Base-by-base conservation (phyloP, 495 filamentous ascomycete species). In the Venustampulla echinocandica region DNA sequence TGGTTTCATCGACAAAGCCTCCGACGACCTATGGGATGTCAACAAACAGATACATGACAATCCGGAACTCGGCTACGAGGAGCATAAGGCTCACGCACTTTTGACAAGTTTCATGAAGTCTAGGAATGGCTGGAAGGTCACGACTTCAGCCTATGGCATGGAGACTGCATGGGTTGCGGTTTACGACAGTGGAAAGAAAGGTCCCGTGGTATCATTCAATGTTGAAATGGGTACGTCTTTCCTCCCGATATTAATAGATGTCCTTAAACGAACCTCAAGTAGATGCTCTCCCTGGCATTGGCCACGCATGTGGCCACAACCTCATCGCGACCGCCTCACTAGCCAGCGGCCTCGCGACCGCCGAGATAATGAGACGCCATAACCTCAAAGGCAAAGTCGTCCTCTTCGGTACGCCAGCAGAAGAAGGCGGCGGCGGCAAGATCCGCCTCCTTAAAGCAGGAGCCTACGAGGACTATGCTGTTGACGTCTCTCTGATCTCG, bases 251-350 rank as follows among this genome's bases (percentile, higher is more conserved):
- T 30, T 14, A 14, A 25, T 1, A 24, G 82, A n/a, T 7, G 7
- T 30, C 7, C 27, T 7, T n/a, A 7, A 30, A 30, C n/a, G n/a
- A 7, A 7, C 27, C n/a, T n/a, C n/a, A 84, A 14, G 13, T 20
- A 55, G 52, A 57, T 33, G 49, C 54, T 0, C 42, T 57, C 2
- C 22, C 34, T 13, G 54, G 54, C 2, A 74, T 84, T 28, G 81
- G 78, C 27, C 81, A 85, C 53, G 79, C 79, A 0, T 84, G 80
- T 46, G 80, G 81, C 4, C 81, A 84, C 61, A 84, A 84, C 44
- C 73, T 85, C 1, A 85, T 84, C 48, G 74, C 80, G 4, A 81
- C 70, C 0, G 73, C 72, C 17, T 82, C 80, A 2, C 59, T 84
- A 10, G 69, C 74, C 0, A 80, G 65, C 0, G 80, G 72, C 10